phyloP scores from a whole-genome alignment of 805 yeast species.

The Cyberlindnera mycetangii region DNA sequence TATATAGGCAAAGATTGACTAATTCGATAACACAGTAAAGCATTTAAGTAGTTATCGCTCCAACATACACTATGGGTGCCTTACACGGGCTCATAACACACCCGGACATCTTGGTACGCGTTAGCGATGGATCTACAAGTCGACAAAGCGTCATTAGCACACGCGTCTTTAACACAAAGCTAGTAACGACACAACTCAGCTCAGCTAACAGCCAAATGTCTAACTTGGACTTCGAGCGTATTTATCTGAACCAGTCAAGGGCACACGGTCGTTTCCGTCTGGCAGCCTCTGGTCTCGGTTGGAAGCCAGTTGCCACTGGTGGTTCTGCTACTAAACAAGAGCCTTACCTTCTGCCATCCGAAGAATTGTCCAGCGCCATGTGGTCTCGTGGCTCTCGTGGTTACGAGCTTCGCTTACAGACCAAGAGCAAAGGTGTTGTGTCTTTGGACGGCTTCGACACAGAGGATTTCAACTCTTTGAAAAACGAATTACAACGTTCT shows the following conservation, averaged over 20 bases:
- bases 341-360: slow-evolving; percentile 87
- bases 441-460: slow-evolving; percentile 89
- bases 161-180: not conserved
- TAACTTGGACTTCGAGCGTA: slow-evolving; percentile 76
- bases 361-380: slow-evolving; percentile 71
- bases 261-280: slow-evolving; percentile 87
- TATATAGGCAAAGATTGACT: too few species aligned
- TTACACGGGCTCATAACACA: slow-evolving; percentile 1
- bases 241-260: slow-evolving; percentile 84
- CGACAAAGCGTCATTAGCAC: not conserved
- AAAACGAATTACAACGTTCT: slow-evolving; percentile 77
- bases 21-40: too few species aligned
- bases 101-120: not conserved
- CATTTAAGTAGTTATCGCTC: too few species aligned
- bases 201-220: slow-evolving; percentile 9
- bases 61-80: too few species aligned
- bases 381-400: slow-evolving; percentile 97
- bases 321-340: slow-evolving; percentile 48
- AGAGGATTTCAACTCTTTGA: slow-evolving; percentile 76
- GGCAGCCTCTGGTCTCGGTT: slow-evolving; percentile 96
- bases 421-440: slow-evolving; percentile 83
- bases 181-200: not conserved
- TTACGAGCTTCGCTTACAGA: slow-evolving; percentile 82
- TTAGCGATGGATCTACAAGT: too few species aligned
- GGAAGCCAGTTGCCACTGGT: slow-evolving; percentile 71